Evolutionary conservation across 768 basidiomycete species (phyloP), one percentile per base, ranked within the genome.

Genomic region (Naganishia onofrii): DNA sequence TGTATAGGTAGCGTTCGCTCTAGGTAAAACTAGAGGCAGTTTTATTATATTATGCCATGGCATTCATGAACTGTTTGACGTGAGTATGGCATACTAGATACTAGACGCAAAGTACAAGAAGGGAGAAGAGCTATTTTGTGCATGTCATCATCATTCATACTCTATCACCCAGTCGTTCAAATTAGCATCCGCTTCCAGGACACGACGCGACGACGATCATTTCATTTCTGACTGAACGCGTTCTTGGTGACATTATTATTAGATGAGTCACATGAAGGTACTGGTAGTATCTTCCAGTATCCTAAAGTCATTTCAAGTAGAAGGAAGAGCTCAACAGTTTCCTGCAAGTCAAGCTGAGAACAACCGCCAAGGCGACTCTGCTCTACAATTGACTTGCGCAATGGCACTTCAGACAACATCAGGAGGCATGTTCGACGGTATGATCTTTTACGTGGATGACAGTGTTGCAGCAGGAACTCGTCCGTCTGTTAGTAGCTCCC

Each of bases 361-460:
- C 42, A 15, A 42, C 42, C 42, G 42, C 42, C 9, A 42, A 42
- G 15, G 42, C 42, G 5, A 7, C 5, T 51, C 23, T 3, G 48
- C 48, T 51, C 21, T 13, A 51, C 48, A 13, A n/a, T 26, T 13
- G 48, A 51, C 48, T 23, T 12, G 31, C 57, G 17, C 34, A 7
- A 63, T 63, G 60, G 60, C 60, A 23, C 60, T 17, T 26, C 60
- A 36, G 60, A 42, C 38, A 63, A 42, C 26, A 42, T 12, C 42
- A 19, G 53, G 48, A 21, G 21, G 54, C 23, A 52, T 67, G 52
- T 67, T 67, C 66, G 32, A 51, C 23, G 66, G 48, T 29, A 54
- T 67, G 4, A 9, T 54, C 52, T 67, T 54, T 52, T 67, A 55
- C 26, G 54, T 67, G 52, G 53, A 53, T 38, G 66, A 67, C 42